Evolutionary conservation across 2,329 filamentous ascomycete species (phyloP).

Genomic region (Ophiostoma triangulosporum): DNA sequence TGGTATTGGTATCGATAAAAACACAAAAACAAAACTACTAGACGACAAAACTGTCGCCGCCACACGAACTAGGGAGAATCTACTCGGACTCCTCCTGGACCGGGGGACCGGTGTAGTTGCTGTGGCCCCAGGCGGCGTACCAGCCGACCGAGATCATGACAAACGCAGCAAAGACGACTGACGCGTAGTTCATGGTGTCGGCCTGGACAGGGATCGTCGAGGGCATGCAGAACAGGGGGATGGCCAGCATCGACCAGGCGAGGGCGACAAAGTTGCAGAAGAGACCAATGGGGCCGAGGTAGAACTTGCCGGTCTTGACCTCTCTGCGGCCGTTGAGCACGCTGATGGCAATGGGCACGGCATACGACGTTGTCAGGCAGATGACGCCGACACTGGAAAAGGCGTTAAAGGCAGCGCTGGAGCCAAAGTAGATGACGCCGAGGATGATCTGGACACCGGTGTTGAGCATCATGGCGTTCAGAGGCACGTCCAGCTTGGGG

Average conservation of each 20-base stretch:
- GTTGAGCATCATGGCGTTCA: constrained; percentile 2
- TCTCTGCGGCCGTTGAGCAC: neutral
- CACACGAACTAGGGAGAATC: neutral
- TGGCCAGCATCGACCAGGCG: neutral
- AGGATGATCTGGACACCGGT: neutral
- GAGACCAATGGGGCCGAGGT: neutral
- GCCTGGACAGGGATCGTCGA: neutral
- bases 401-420: constrained; percentile 1
- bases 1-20: neutral
- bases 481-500: neutral
- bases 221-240: constrained; percentile 2
- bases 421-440: constrained; percentile 3
- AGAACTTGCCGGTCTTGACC: neutral
- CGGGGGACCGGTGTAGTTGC: neutral
- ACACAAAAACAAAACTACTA: neutral
- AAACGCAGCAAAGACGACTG: neutral
- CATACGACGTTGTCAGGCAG: constrained; percentile 3
- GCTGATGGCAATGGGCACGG: neutral
- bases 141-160: neutral
- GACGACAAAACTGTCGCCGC: neutral
- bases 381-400: neutral
- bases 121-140: constrained; percentile 1
- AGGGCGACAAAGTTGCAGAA: neutral
- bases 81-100: neutral
- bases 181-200: constrained; percentile 1